phyloP scores from a whole-genome alignment of 2,329 filamentous ascomycete species.

The Colletotrichum sojae region DNA sequence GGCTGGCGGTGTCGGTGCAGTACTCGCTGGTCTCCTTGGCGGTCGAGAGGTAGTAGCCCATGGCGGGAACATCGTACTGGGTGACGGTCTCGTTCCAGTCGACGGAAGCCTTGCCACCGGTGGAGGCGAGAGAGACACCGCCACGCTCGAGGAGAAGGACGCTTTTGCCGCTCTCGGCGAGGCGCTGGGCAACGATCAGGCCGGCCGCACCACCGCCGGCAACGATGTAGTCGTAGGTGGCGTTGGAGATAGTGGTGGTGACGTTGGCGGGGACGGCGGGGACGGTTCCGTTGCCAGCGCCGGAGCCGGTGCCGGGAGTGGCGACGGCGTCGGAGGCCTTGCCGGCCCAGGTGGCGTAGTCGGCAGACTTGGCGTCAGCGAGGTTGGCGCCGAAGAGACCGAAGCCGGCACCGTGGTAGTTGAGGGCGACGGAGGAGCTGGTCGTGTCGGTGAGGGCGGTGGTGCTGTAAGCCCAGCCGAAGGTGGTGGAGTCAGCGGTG shows the following conservation, averaged over 20 bases:
- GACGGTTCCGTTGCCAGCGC: conserved; percentile 29
- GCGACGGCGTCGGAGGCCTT: conserved; percentile 46
- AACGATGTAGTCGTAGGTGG: conserved; percentile 42
- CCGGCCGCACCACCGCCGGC: conserved; percentile 41
- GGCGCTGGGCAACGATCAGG: conserved; percentile 38
- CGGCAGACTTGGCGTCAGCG: conserved; percentile 41
- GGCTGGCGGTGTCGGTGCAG: conserved; percentile 48
- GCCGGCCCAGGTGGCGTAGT: conserved; percentile 43
- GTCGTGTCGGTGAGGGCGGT: conserved; percentile 40
- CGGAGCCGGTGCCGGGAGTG: conserved; percentile 21
- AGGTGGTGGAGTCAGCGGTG: conserved; percentile 29
- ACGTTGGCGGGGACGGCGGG: conserved; percentile 30
- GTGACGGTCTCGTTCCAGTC: conserved; percentile 47
- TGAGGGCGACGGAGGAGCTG: conserved; percentile 40
- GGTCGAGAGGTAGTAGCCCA: conserved; percentile 39
- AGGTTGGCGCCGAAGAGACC: conserved; percentile 43
- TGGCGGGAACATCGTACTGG: conserved; percentile 43
- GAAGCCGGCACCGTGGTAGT: conserved; percentile 43
- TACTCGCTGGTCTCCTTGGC: conserved; percentile 40
- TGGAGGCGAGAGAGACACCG: conserved; percentile 31
- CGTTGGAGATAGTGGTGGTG: conserved; percentile 39
- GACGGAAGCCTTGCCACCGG: conserved; percentile 42
- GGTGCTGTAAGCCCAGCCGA: conserved; percentile 40
- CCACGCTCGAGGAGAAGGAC: conserved; percentile 42
- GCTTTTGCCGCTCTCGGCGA: conserved; percentile 41